Percentiles rank a stretch among this genome's conserved stretches.
These are phyloP conservation scores for Aspergillus aculeatinus DNA, from an alignment of 2,329 filamentous ascomycete species.

Conservation along the genomic window DNA sequence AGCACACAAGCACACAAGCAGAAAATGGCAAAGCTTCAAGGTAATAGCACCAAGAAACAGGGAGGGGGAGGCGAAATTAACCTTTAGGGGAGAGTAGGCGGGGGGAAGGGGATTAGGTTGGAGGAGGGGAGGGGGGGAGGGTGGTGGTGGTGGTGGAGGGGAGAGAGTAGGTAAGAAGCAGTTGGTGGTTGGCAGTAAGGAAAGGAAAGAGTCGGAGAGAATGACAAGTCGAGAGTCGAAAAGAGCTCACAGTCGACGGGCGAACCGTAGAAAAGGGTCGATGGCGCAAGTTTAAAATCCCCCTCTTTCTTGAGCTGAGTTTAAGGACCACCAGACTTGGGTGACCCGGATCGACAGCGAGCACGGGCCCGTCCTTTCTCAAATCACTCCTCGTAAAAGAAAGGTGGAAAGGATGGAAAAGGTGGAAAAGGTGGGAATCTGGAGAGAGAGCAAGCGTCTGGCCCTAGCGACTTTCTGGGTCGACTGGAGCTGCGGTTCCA, in stretches of 20 bases:
- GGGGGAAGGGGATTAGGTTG: background rate
- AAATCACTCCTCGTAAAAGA: conserved; percentile 11
- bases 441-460: conserved; percentile 22
- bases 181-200: conserved; percentile 10
- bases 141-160: conserved; percentile 5
- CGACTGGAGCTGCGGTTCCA: conserved; percentile 26
- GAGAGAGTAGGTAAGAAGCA: conserved; percentile 14
- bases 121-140: background rate
- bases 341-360: conserved; percentile 26
- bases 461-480: conserved; percentile 17
- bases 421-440: conserved; percentile 13
- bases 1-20: background rate
- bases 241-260: conserved; percentile 16
- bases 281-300: conserved; percentile 22
- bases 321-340: conserved; percentile 32
- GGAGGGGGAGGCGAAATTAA: conserved; percentile 20
- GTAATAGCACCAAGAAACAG: conserved; percentile 12
- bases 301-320: conserved; percentile 14
- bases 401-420: conserved; percentile 1
- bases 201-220: conserved; percentile 14
- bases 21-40: background rate
- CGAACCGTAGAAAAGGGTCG: conserved; percentile 22
- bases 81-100: conserved; percentile 9
- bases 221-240: conserved; percentile 20
- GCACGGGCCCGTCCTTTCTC: conserved; percentile 22